These are phyloP conservation scores for Micractinium sp. DNA, from an alignment of 139 green algal genomes.

Conservation along the genomic window DNA sequence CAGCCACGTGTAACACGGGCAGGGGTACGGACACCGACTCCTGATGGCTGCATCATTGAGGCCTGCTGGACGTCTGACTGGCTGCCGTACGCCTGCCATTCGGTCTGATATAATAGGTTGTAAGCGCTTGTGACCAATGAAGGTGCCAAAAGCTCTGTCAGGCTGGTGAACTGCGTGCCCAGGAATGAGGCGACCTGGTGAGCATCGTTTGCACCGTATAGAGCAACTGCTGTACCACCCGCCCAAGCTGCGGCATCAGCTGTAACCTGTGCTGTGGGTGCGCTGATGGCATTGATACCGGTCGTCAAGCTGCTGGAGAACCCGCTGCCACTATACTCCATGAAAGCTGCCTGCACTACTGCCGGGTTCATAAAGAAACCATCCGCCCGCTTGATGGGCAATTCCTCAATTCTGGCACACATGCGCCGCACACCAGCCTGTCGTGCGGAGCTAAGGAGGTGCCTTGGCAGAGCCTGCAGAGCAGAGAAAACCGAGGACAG, in stretches of 20 bases:
- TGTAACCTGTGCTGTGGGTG: too few species aligned
- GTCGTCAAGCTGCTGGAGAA: too few species aligned
- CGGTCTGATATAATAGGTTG: background rate
- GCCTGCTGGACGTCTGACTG: background rate
- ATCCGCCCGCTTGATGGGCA: background rate
- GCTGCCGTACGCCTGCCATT: background rate
- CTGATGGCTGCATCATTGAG: background rate
- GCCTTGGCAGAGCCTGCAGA: background rate
- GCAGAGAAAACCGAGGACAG: background rate
- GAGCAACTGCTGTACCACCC: too few species aligned
- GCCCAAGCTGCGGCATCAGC: too few species aligned
- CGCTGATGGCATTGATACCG: too few species aligned
- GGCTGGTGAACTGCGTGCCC: too few species aligned
- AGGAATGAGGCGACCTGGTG: too few species aligned
- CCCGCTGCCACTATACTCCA: background rate
- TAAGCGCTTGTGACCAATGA: too few species aligned
- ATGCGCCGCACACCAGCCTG: background rate
- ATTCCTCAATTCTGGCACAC: background rate
- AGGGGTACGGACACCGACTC: too few species aligned
- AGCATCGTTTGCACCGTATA: too few species aligned
- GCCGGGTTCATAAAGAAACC: slow-evolving; percentile 17
- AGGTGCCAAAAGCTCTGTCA: too few species aligned
- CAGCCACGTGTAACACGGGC: too few species aligned
- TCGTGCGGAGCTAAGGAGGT: background rate
- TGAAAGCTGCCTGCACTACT: background rate